Conservation (phyloP, 1,139 yeast genomes). For the Debaryomycetaceae sp. region DNA sequence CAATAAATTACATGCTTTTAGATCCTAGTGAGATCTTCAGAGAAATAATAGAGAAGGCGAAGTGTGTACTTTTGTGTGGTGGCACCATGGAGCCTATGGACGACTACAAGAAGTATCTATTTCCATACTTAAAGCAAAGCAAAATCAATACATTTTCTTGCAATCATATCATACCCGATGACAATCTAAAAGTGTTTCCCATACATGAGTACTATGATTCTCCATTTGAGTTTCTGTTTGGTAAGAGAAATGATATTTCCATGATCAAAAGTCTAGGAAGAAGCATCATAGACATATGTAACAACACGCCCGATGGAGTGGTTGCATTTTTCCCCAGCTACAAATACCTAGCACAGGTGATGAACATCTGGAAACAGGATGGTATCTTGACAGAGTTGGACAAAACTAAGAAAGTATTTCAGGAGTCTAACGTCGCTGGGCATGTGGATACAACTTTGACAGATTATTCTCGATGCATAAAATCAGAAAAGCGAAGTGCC, state of each 20-base stretch:
- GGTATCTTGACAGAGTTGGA: conserved; percentile 31
- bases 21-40: conserved; percentile 77
- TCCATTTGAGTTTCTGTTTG: conserved; percentile 66
- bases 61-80: conserved; percentile 81
- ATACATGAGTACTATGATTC: conserved; percentile 24
- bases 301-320: conserved; percentile 66
- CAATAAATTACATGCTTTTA: conserved; percentile 66
- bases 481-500: conserved; percentile 47
- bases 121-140: conserved; percentile 49
- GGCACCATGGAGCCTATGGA: conserved; percentile 94
- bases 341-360: conserved; percentile 54
- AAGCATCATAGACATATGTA: conserved; percentile 39
- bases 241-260: conserved; percentile 45
- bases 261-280: conserved; percentile 56
- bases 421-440: conserved; percentile 49
- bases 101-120: conserved; percentile 63
- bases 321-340: conserved; percentile 88
- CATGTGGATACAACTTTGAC: conserved; percentile 45
- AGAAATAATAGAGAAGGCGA: conserved; percentile 61
- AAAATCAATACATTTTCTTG: conserved; percentile 61
- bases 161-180: conserved; percentile 79
- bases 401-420: conserved; percentile 43
- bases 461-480: conserved; percentile 44
- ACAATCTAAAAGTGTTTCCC: conserved; percentile 61
- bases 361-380: conserved; percentile 48